phyloP scores from a whole-genome alignment of 352 stramenopile genomes.

The Paralagenidium karlingii region DNA sequence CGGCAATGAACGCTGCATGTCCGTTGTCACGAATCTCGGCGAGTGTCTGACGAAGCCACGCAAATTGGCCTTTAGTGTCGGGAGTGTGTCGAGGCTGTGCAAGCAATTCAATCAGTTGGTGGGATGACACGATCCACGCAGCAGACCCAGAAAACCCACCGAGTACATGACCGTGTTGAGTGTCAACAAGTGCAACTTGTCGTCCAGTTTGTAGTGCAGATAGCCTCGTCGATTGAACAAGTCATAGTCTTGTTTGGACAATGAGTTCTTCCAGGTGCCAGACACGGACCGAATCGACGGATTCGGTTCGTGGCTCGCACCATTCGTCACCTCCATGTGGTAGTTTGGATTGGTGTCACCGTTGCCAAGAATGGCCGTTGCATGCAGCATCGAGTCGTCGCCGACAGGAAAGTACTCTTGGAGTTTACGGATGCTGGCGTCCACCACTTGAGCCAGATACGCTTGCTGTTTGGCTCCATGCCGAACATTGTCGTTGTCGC shows the following conservation, averaged over 20 bases:
- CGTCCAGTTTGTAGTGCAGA: slow-evolving; percentile 47
- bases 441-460: no score
- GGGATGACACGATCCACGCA: no score
- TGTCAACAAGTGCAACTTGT: slow-evolving; percentile 49
- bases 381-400: slow-evolving; percentile 14
- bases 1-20: slow-evolving; percentile 73
- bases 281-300: slow-evolving; percentile 44
- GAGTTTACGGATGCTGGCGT: slow-evolving; percentile 51
- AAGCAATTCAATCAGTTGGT: no score
- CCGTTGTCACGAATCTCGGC: slow-evolving; percentile 15
- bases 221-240: slow-evolving; percentile 45
- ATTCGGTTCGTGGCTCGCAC: slow-evolving; percentile 14
- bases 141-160: no score
- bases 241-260: slow-evolving; percentile 37
- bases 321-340: neutral
- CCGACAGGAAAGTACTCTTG: slow-evolving; percentile 50
- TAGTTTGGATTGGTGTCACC: neutral
- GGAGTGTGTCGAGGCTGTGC: slow-evolving; percentile 26
- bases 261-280: slow-evolving; percentile 24
- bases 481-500: slow-evolving; percentile 64
- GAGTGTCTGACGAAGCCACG: slow-evolving; percentile 79
- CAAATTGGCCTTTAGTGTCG: slow-evolving; percentile 80
- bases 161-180: slow-evolving; percentile 78
- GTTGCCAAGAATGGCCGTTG: neutral
- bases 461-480: no score